These are phyloP conservation scores for Saturnispora mendoncae DNA, from an alignment of 805 yeast species.

Conservation along the genomic window DNA sequence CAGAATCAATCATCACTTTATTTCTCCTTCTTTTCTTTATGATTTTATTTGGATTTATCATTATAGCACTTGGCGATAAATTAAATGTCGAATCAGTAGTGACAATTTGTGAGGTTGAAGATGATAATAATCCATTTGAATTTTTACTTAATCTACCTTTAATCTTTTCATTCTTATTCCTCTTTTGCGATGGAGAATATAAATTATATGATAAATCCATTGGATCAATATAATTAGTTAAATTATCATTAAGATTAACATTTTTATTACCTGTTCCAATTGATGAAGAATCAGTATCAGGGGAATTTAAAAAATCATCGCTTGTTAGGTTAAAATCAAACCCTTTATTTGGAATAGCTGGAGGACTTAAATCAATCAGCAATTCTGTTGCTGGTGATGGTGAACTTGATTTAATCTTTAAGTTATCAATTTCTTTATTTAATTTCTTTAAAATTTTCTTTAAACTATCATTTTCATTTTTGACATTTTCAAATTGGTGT, in stretches of 20 bases:
- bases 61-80: constrained; percentile 8
- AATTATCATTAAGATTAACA: constrained; percentile 1
- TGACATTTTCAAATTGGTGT: constrained; percentile 33
- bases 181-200: constrained; percentile 21
- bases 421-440: constrained; percentile 31
- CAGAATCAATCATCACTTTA: neutral
- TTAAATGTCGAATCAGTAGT: neutral
- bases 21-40: constrained; percentile 4
- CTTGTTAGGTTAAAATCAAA: neutral
- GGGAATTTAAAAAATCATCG: constrained; percentile 6
- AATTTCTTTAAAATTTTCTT: constrained; percentile 34
- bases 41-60: constrained; percentile 4
- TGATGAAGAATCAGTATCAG: constrained; percentile 7
- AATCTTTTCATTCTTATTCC: constrained; percentile 17
- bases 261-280: constrained; percentile 8
- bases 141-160: constrained; percentile 3
- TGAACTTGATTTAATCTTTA: constrained; percentile 15
- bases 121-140: neutral
- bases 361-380: constrained; percentile 1
- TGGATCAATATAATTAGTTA: constrained; percentile 20
- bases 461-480: constrained; percentile 36
- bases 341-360: neutral
- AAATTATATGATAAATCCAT: constrained; percentile 26
- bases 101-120: neutral
- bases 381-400: neutral